Conservation (phyloP, 2,329 filamentous ascomycete species). For the Trichoderma afroharzianum region DNA sequence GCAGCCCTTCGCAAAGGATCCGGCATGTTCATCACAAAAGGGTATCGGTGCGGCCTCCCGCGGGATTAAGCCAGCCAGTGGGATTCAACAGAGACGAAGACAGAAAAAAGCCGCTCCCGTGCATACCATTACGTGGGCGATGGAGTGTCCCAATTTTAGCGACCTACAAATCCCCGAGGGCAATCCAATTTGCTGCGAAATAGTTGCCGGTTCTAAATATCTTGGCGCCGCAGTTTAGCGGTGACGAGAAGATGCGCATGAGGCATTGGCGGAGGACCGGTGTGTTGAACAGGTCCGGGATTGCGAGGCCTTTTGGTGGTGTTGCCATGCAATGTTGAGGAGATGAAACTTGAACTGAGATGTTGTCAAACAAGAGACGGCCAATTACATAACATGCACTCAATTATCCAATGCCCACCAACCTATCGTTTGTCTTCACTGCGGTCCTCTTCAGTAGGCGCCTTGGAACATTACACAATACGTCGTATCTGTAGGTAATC, state of each 20-base stretch:
- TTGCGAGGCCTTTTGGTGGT: neutral
- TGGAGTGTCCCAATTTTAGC: neutral
- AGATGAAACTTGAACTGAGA: neutral
- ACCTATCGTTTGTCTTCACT: neutral
- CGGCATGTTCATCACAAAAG: neutral
- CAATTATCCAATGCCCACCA: neutral
- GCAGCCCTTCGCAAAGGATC: neutral
- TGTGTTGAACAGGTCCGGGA: neutral
- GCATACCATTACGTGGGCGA: conserved; percentile 4
- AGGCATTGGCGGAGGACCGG: neutral
- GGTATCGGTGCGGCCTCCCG: neutral
- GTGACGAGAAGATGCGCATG: neutral
- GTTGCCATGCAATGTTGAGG: neutral
- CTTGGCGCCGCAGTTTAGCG: conserved; percentile 12
- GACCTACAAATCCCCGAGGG: neutral
- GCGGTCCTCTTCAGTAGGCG: too few relatives aligned
- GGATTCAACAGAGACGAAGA: neutral
- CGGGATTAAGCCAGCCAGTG: neutral
- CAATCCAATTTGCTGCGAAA: conserved; percentile 6
- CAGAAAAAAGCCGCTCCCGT: neutral
- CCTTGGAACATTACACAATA: too few relatives aligned
- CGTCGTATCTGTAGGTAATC: too few relatives aligned
- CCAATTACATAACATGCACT: neutral
- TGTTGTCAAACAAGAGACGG: neutral
- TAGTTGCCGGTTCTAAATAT: neutral